Percentiles rank a stretch among this genome's conserved stretches.
Conservation (phyloP, 345 rosid species). For the Isatis tinctoria region DNA sequence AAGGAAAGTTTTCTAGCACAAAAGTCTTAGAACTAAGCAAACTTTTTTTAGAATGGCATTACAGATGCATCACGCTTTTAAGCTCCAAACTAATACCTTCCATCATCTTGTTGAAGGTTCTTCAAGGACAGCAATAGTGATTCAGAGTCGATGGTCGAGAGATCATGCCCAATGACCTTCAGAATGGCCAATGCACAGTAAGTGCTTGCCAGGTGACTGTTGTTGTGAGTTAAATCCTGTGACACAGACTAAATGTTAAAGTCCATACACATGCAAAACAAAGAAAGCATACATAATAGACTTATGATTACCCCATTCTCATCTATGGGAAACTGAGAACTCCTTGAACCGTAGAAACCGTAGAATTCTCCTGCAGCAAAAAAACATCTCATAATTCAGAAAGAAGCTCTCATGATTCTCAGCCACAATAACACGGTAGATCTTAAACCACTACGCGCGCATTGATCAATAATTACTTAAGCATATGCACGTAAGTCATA, state of each 20-base stretch:
- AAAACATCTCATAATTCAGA: background rate
- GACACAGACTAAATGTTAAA: conserved; percentile 14
- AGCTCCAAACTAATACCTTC: conserved; percentile 48
- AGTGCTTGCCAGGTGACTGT: conserved; percentile 81
- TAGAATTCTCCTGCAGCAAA: conserved; percentile 65
- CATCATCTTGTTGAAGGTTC: conserved; percentile 82
- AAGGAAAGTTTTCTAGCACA: background rate
- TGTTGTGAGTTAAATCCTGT: conserved; percentile 49
- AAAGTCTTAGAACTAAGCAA: background rate
- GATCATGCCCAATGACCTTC: conserved; percentile 54
- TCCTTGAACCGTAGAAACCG: conserved; percentile 76
- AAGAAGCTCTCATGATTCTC: background rate
- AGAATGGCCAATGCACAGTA: conserved; percentile 80
- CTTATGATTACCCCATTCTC: conserved; percentile 47
- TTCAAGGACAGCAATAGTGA: conserved; percentile 58
- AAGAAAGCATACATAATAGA: background rate
- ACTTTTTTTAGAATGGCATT: background rate
- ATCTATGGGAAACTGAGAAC: conserved; percentile 59
- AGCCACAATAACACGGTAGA: background rate
- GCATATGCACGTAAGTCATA: background rate
- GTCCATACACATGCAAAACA: background rate
- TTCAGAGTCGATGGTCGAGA: conserved; percentile 48
- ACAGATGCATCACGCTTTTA: background rate
- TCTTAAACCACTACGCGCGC: no score
- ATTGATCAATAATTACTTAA: background rate